phyloP scores from a whole-genome alignment of 345 rosid genomes.

The Lepidium aucheri region DNA sequence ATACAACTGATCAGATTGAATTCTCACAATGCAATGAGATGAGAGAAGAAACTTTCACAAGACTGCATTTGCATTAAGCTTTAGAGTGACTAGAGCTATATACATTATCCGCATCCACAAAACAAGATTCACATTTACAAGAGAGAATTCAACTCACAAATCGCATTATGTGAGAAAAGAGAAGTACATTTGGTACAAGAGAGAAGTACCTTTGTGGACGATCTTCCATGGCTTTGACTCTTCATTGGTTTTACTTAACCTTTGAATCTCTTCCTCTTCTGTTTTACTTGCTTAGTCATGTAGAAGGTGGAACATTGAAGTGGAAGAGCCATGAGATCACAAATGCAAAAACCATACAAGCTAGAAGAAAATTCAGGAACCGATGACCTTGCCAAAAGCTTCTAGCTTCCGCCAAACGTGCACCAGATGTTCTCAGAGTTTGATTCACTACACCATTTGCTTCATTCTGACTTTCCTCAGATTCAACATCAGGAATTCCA shows the following conservation, averaged over 20 bases:
- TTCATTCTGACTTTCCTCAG: conserved; percentile 41
- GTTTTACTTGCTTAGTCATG: conserved; percentile 10
- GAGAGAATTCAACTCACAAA: neutral
- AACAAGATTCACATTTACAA: conserved; percentile 7
- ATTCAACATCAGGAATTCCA: conserved; percentile 41
- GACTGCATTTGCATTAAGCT: conserved; percentile 22
- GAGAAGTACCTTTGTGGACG: neutral
- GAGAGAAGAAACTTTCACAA: conserved; percentile 16
- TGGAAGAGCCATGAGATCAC: conserved; percentile 94
- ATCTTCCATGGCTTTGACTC: neutral
- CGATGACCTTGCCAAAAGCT: conserved; percentile 80
- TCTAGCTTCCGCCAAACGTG: conserved; percentile 32
- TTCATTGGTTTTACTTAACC: neutral
- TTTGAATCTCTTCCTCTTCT: neutral
- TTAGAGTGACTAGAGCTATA: conserved; percentile 24
- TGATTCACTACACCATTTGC: conserved; percentile 28
- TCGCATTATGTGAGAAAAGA: neutral
- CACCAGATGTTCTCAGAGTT: conserved; percentile 21
- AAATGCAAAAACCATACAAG: conserved; percentile 90
- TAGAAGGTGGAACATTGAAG: conserved; percentile 75
- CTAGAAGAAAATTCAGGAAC: conserved; percentile 79
- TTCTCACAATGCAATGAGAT: conserved; percentile 9
- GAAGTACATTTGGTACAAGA: conserved; percentile 1
- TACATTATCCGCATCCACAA: conserved; percentile 21
- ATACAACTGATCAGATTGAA: conserved; percentile 11